Percentiles rank a stretch among this genome's conserved stretches.
Evolutionary conservation across 805 yeast species (phyloP).

Genomic region (Millerago galiae): DNA sequence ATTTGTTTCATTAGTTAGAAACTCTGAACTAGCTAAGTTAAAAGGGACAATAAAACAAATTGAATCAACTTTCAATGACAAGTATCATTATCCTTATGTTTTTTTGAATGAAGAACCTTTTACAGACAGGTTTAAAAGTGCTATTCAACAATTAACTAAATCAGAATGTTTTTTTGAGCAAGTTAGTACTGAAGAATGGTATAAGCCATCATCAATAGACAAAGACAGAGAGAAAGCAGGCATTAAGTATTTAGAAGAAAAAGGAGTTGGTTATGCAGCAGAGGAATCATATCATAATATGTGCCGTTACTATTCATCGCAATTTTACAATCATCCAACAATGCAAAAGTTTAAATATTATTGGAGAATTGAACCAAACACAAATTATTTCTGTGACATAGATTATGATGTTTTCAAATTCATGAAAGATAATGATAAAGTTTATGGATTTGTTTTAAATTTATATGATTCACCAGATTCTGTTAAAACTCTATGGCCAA

Average conservation of each 20-base stretch:
- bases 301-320: constrained; percentile 73
- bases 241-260: constrained; percentile 32
- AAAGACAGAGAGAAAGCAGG: constrained; percentile 33
- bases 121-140: constrained; percentile 45
- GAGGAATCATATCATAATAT: constrained; percentile 67
- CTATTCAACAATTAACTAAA: constrained; percentile 33
- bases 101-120: constrained; percentile 70
- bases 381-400: constrained; percentile 58
- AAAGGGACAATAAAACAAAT: constrained; percentile 49
- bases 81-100: constrained; percentile 76
- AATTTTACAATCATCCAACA: constrained; percentile 58
- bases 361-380: constrained; percentile 79
- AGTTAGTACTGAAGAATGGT: constrained; percentile 45
- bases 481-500: constrained; percentile 60
- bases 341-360: constrained; percentile 58
- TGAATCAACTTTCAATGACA: constrained; percentile 58
- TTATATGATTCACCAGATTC: constrained; percentile 67
- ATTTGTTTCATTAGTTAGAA: constrained; percentile 64
- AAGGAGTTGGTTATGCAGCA: constrained; percentile 54
- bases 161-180: constrained; percentile 41
- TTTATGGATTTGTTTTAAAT: constrained; percentile 68
- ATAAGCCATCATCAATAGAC: constrained; percentile 53
- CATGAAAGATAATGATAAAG: constrained; percentile 58
- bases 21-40: constrained; percentile 47
- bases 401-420: constrained; percentile 75